Evolutionary conservation across 148 eudicot species (phyloP).

Genomic region (Nepenthes gracilis): DNA sequence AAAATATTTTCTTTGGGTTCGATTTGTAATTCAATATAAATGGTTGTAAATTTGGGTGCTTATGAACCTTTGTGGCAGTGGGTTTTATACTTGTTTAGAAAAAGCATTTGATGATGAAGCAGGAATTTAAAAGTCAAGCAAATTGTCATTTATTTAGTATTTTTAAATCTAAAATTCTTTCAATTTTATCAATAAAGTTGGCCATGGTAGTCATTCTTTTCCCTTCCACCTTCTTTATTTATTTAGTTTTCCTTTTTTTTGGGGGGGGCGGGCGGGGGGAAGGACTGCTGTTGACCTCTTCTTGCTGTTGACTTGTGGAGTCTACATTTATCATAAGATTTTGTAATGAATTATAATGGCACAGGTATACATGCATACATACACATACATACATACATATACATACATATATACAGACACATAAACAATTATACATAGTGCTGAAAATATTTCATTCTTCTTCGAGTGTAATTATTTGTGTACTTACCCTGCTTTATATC

Average conservation of each 20-base stretch:
- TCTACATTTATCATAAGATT: not conserved
- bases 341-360: not conserved
- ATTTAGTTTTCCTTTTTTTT: too few species aligned
- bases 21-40: not conserved
- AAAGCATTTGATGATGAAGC: conserved; percentile 45
- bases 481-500: not conserved
- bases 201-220: conserved; percentile 36
- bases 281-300: too few species aligned
- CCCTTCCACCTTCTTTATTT: too few species aligned
- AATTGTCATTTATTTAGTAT: too few species aligned
- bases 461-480: conserved; percentile 94
- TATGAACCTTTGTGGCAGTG: conserved; percentile 5
- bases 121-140: too few species aligned
- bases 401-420: too few species aligned
- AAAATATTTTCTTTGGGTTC: not conserved
- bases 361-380: too few species aligned
- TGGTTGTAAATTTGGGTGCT: not conserved
- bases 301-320: too few species aligned
- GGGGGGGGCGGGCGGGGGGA: too few species aligned
- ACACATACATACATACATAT: too few species aligned
- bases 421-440: conserved; percentile 58
- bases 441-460: conserved; percentile 86
- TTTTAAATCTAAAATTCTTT: too few species aligned
- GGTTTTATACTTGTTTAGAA: conserved; percentile 31
- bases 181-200: conserved; percentile 98